Base-by-base conservation (phyloP, 129 eudicot species). In the Flaveria trinervia region DNA sequence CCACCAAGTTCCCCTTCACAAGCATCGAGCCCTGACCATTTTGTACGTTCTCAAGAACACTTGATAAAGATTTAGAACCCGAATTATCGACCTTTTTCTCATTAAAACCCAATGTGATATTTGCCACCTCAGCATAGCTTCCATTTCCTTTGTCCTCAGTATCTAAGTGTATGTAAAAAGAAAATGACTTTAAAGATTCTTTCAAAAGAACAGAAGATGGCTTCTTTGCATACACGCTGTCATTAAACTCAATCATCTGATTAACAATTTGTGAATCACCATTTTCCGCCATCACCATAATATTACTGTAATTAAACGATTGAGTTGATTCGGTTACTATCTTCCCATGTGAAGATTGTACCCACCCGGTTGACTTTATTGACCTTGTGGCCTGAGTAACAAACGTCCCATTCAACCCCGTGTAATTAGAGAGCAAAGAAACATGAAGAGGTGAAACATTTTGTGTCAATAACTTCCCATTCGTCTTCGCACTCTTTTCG, bases 1-100 rank as follows among this genome's bases (percentile, higher is more conserved):
- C 87, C 54, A 89, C 96, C 71, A 88, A 88, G 68, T 86, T 86
- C 7, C 88, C 88, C 85, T 86, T 86, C 79, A 92, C 96, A 15
- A 82, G 70, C 92, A 90, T 88, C 18, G 73, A 67, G 1, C 94
- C 94, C 59, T 92, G 87, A 17, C 83, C 98, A 23, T 79, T 84
- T 50, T 92, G 96, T 75, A 84, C 4, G 71, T 90, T 90, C 71
- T 80, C 73, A 15, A 92, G 81, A 75, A 77, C 71, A 66, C 94
- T 88, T 4, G 79, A 74, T 8, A 57, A 81, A 4, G 83, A 54
- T 74, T 80, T 92, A 69, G 64, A 65, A 72, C 49, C 89, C 3
- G 71, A 82, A 77, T 25, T 49, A 80, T 43, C 68, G 1, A 64
- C 41, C 77, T 43, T 83, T 75, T 83, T 84, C 82, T 86, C 96